Conservation (phyloP, 108 stramenopile genomes). For the Cyclotella cryptica region DNA sequence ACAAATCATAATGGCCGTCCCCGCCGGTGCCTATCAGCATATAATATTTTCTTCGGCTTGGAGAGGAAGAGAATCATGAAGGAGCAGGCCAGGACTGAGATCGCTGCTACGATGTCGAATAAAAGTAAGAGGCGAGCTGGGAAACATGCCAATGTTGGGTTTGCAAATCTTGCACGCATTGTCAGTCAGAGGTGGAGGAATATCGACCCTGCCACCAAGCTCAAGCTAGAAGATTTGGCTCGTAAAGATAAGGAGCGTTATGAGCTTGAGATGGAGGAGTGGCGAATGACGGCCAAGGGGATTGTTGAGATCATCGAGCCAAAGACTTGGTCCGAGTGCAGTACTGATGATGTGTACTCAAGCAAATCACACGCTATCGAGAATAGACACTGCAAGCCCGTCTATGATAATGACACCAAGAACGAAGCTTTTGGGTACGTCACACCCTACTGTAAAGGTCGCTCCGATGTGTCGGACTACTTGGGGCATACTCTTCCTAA, state of each 20-base stretch:
- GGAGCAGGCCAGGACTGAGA: background rate
- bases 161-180: constrained; percentile 4
- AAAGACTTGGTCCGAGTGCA: background rate
- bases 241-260: background rate
- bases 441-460: background rate
- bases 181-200: background rate
- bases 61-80: background rate
- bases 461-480: no score
- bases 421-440: background rate
- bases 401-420: no score
- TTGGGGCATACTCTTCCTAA: no score
- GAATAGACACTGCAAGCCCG: no score
- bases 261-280: constrained; percentile 1
- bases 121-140: background rate
- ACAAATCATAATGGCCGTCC: background rate
- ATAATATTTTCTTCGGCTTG: background rate
- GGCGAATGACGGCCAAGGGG: background rate
- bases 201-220: background rate
- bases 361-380: no score
- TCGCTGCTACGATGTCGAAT: background rate
- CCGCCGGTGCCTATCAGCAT: background rate
- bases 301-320: background rate
- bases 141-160: constrained; percentile 3
- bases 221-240: background rate
- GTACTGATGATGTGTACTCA: background rate